Percentiles rank a stretch among this genome's conserved stretches.
phyloP scores from a whole-genome alignment of 305 asterid genomes.

The Coffea humblotiana region DNA sequence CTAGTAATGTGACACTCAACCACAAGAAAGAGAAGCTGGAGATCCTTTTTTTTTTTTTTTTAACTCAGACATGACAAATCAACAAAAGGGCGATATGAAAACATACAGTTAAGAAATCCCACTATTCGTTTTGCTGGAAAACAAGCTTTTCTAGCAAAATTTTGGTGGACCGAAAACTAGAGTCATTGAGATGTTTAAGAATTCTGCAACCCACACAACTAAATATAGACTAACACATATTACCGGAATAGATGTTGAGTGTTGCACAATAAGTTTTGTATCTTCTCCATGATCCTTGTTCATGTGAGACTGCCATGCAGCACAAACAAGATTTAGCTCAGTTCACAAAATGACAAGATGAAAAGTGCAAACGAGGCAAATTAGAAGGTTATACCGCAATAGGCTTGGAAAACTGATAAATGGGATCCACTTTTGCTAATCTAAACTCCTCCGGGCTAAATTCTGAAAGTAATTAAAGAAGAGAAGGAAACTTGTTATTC shows the following conservation, averaged over 20 bases:
- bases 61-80: neutral
- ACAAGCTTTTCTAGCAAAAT: neutral
- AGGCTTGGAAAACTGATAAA: conserved; percentile 85
- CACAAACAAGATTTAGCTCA: neutral
- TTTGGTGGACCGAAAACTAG: neutral
- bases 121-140: neutral
- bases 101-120: neutral
- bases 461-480: conserved; percentile 48
- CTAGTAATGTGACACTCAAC: neutral
- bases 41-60: neutral
- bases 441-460: conserved; percentile 71
- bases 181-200: neutral
- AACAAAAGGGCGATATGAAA: neutral
- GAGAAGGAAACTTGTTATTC: neutral
- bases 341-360: neutral
- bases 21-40: neutral
- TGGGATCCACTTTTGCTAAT: conserved; percentile 79
- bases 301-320: conserved; percentile 80
- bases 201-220: neutral
- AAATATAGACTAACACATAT: conserved; percentile 7
- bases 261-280: conserved; percentile 83
- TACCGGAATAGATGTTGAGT: conserved; percentile 81
- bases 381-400: conserved; percentile 53
- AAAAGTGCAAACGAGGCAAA: conserved; percentile 4
- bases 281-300: conserved; percentile 90